Evolutionary conservation across 108 stramenopile genomes (phyloP).

Genomic region (Ochromonas danica): DNA sequence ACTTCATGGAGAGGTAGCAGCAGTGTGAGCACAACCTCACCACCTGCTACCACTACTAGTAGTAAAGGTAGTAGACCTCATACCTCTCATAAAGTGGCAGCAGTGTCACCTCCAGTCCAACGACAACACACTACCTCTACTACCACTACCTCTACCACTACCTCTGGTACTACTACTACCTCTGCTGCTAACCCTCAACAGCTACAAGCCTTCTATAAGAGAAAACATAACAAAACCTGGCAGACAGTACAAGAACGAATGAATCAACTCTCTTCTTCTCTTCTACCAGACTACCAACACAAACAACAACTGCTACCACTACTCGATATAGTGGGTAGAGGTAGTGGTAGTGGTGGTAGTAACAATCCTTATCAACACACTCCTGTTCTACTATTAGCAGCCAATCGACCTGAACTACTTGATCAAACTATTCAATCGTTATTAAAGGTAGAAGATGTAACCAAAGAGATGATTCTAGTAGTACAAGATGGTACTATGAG

Average conservation of each 20-base stretch:
- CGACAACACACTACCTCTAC: not conserved
- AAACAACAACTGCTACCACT: too few relatives aligned
- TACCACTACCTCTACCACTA: not conserved
- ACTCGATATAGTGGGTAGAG: too few relatives aligned
- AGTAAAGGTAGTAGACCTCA: not conserved
- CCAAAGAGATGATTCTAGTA: conserved; percentile 36
- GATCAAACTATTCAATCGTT: conserved; percentile 43
- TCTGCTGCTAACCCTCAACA: too few relatives aligned
- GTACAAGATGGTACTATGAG: conserved; percentile 47
- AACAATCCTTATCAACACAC: not conserved
- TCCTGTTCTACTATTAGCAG: conserved; percentile 51
- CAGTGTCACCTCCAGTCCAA: too few relatives aligned
- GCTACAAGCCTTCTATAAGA: too few relatives aligned
- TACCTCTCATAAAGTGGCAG: not conserved
- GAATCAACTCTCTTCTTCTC: too few relatives aligned
- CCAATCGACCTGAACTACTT: conserved; percentile 44
- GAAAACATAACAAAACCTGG: too few relatives aligned
- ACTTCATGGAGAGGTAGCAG: too few relatives aligned
- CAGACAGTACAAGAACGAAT: too few relatives aligned
- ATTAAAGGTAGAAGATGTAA: conserved; percentile 38
- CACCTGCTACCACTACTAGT: not conserved
- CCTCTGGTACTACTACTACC: not conserved
- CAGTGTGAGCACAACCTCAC: too few relatives aligned
- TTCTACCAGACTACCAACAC: not conserved
- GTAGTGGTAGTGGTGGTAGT: too few relatives aligned